A percentile compares a stretch with the other conserved stretches of the same genome.
Evolutionary conservation across 257 asterid species (phyloP).

Genomic region (Jacaranda mimosifolia): DNA sequence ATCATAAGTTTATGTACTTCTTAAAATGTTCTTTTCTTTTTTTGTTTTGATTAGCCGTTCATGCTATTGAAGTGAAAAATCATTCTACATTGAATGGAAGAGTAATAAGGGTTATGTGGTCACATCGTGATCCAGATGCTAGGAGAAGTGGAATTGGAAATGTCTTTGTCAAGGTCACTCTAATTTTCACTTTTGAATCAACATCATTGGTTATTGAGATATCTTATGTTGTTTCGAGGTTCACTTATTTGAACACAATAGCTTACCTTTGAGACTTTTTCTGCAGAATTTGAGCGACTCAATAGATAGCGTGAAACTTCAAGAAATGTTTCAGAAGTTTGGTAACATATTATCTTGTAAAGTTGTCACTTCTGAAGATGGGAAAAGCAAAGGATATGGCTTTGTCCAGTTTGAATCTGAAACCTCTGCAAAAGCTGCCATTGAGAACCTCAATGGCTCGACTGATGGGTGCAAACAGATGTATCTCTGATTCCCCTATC

Average conservation of each 20-base stretch:
- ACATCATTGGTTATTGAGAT: constrained; percentile 16
- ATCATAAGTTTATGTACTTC: constrained; percentile 1
- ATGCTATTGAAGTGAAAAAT: constrained; percentile 58
- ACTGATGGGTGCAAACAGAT: constrained; percentile 53
- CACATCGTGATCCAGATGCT: constrained; percentile 59
- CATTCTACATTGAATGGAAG: constrained; percentile 53
- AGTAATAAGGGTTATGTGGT: constrained; percentile 63
- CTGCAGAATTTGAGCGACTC: constrained; percentile 57
- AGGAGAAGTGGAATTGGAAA: constrained; percentile 65
- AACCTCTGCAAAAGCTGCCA: constrained; percentile 59
- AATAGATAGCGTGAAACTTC: constrained; percentile 52
- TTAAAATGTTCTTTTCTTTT: background rate
- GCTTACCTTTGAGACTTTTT: constrained; percentile 1
- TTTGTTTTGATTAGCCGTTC: constrained; percentile 41
- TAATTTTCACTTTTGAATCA: constrained; percentile 15
- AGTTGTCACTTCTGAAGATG: constrained; percentile 58
- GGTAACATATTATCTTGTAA: constrained; percentile 61
- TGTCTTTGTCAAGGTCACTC: constrained; percentile 60
- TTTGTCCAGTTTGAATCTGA: constrained; percentile 69
- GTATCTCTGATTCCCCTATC: constrained; percentile 40
- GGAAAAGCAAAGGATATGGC: constrained; percentile 72
- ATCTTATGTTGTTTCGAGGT: constrained; percentile 20
- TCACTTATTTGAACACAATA: constrained; percentile 4
- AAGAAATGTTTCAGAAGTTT: constrained; percentile 63
- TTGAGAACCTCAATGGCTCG: constrained; percentile 58